phyloP scores from a whole-genome alignment of 2,329 filamentous ascomycete genomes.

The Karstenula rhodostoma region DNA sequence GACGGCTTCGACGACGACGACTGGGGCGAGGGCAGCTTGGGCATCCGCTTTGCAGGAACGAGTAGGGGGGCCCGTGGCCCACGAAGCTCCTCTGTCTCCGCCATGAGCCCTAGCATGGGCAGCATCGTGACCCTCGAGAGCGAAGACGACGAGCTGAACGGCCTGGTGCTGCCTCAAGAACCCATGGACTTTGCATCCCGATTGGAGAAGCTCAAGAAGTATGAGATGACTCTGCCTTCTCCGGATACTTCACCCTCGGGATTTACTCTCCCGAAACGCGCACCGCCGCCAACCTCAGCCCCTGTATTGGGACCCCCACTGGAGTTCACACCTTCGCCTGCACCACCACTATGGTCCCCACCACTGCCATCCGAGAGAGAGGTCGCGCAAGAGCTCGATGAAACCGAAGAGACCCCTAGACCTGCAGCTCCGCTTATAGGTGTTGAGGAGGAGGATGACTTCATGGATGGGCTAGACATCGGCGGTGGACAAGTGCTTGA shows the following conservation, averaged over 20 bases:
- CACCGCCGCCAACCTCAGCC: constrained; percentile 42
- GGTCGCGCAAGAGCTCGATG: constrained; percentile 17
- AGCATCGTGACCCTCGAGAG: constrained; percentile 92
- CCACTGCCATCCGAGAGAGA: constrained; percentile 33
- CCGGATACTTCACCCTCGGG: constrained; percentile 33
- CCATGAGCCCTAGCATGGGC: constrained; percentile 89
- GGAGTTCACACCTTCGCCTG: constrained; percentile 25
- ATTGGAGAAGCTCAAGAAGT: constrained; percentile 73
- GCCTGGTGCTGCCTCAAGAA: constrained; percentile 83
- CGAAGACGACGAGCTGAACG: constrained; percentile 90
- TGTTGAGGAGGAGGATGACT: constrained; percentile 69
- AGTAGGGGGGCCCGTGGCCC: constrained; percentile 79
- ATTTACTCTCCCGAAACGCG: constrained; percentile 28
- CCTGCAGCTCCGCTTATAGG: constrained; percentile 30
- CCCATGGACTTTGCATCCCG: constrained; percentile 84
- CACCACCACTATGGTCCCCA: constrained; percentile 20
- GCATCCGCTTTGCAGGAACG: constrained; percentile 88
- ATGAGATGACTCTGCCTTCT: constrained; percentile 38
- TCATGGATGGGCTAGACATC: constrained; percentile 86
- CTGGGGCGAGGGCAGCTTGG: constrained; percentile 92
- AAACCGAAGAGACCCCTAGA: neutral
- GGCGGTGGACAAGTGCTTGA: constrained; percentile 84
- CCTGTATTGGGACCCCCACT: constrained; percentile 29
- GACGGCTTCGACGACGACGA: constrained; percentile 90
- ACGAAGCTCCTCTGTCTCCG: constrained; percentile 86